Percentiles rank a stretch among this genome's conserved stretches.
Evolutionary conservation across 176 grass and related monocot genomes (phyloP).

Genomic region (Aegilops tauschii): DNA sequence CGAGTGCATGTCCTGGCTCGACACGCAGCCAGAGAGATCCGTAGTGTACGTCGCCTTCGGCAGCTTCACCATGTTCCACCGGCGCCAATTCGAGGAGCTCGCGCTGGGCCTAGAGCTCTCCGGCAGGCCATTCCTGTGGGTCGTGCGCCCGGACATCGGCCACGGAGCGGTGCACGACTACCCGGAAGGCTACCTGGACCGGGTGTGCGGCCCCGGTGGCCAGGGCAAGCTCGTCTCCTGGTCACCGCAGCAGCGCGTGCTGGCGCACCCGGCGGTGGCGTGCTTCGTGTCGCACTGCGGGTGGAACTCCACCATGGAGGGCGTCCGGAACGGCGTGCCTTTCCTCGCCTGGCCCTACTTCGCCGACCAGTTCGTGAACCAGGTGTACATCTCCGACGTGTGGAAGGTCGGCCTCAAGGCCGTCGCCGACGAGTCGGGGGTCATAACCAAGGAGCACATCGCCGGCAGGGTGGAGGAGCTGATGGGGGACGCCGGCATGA

Average conservation of each 20-base stretch:
- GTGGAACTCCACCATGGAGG: conserved; percentile 56
- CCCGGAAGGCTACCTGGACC: neutral
- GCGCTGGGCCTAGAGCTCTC: conserved; percentile 37
- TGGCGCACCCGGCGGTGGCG: conserved; percentile 24
- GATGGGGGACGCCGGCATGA: neutral
- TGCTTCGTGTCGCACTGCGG: conserved; percentile 57
- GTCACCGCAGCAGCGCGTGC: conserved; percentile 14
- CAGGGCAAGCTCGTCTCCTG: neutral
- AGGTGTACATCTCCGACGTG: conserved; percentile 43
- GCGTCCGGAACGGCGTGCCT: conserved; percentile 35
- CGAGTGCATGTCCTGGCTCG: conserved; percentile 44
- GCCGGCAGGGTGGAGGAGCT: neutral
- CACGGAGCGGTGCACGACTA: neutral
- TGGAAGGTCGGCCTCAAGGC: conserved; percentile 34
- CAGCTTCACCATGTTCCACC: conserved; percentile 33
- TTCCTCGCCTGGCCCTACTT: conserved; percentile 52
- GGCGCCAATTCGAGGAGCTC: conserved; percentile 36
- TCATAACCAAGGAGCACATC: conserved; percentile 22
- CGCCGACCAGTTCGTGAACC: conserved; percentile 38
- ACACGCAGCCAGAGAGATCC: conserved; percentile 23
- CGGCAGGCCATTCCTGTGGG: conserved; percentile 30
- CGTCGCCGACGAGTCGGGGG: neutral
- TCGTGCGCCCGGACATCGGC: conserved; percentile 19
- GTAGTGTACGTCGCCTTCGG: conserved; percentile 50
- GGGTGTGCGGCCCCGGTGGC: neutral